Evolutionary conservation across 108 stramenopile genomes (phyloP).

Genomic region (Cyclotella atomus): DNA sequence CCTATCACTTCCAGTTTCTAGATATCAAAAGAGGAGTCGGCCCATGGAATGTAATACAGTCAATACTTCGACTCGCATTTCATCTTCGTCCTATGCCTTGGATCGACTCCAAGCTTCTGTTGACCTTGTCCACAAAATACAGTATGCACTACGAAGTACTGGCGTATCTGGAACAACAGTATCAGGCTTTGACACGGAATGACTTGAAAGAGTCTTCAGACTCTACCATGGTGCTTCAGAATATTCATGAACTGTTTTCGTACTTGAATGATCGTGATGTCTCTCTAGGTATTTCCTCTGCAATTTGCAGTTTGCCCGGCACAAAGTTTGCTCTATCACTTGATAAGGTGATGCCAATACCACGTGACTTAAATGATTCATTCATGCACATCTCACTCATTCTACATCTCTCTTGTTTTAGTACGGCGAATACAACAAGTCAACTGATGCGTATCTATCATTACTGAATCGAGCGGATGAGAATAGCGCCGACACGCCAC

Average conservation of each 20-base stretch:
- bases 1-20: conserved; percentile 77
- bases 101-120: conserved; percentile 60
- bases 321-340: conserved; percentile 68
- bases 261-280: conserved; percentile 66
- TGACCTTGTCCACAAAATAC: conserved; percentile 65
- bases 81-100: conserved; percentile 62
- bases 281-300: conserved; percentile 48
- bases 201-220: conserved; percentile 10
- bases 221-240: conserved; percentile 22
- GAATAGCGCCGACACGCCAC: conserved; percentile 30
- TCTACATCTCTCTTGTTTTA: too few relatives aligned
- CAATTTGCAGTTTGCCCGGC: conserved; percentile 50
- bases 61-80: conserved; percentile 56
- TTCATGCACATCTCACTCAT: too few relatives aligned
- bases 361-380: too few relatives aligned
- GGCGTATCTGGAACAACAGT: conserved; percentile 60
- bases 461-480: conserved; percentile 55
- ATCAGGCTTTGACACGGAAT: conserved; percentile 34
- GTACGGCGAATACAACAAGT: conserved; percentile 72
- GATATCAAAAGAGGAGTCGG: conserved; percentile 37
- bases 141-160: conserved; percentile 78
- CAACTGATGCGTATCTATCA: conserved; percentile 61
- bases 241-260: conserved; percentile 62
- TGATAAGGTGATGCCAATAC: too few relatives aligned
- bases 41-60: conserved; percentile 50